Base-by-base conservation (phyloP, 2,329 filamentous ascomycete genomes). In the Chrysoporthe austroafricana region DNA sequence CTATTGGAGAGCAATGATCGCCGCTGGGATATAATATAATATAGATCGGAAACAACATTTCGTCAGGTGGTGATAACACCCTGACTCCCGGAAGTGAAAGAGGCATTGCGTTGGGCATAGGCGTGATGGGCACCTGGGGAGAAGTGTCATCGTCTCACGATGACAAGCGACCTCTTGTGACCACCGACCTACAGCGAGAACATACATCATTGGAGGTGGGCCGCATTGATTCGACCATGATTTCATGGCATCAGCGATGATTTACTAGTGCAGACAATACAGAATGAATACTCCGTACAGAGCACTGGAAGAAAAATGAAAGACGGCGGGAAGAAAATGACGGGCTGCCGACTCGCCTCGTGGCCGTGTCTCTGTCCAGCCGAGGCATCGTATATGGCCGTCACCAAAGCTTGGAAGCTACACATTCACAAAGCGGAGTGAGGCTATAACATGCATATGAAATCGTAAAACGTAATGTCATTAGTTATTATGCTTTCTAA, bases 401-500 rank as follows among this genome's bases (percentile, higher is more conserved):
- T 39, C 36, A 39, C 36, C 36, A 39, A 9, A 39, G 36, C 36
- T 39, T 39, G 36, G 36, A 5, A 39, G 36, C 36, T 39, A 9
- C 48, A 26, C 3, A 54, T 34, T 3, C n/a, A 26, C 9, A 32
- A 8, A 16, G 5, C 50, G 7, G 4, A 7, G 16, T 7, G 13
- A 32, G 11, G 14, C 3, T 4, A 16, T 32, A 13, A 16, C 9
- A 54, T 34, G 50, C 50, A 54, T 14, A 54, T 4, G 8, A 32
- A 26, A 14, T 16, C 4, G 50, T 54, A 26, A 6, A 52, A 54
- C 26, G 50, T 54, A 6, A 54, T 48, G 4, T 48, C 42, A 61
- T 61, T 61, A 61, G 26, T 5, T 34, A 61, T 61, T 61, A 61
- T 8, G 42, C 39, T 36, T 26, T 48, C 16, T 26, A 44, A 44